Evolutionary conservation across 768 basidiomycete species (phyloP).

Genomic region (Rhodosporidiobolus odoratus): DNA sequence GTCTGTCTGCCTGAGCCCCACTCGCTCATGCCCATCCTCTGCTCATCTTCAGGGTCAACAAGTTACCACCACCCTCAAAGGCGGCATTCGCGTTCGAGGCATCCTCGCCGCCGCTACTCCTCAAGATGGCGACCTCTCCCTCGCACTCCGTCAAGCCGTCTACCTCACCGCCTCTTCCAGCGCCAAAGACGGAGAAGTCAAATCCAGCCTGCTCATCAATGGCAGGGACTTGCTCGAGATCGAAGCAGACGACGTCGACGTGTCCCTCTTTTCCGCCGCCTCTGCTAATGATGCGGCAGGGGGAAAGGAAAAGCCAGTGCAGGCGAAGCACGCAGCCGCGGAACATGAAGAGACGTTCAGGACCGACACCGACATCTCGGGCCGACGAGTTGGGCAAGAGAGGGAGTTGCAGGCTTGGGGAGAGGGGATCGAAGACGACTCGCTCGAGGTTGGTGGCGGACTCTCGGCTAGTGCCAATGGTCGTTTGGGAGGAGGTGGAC

Average conservation of each 20-base stretch:
- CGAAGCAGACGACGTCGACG: conserved; percentile 28
- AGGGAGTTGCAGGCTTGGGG: conserved; percentile 33
- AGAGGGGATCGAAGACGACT: conserved; percentile 9
- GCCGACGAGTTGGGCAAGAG: conserved; percentile 33
- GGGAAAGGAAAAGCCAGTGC: background rate
- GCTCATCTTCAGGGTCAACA: conserved; percentile 33
- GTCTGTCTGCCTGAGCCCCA: no score
- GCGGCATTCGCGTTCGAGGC: conserved; percentile 28
- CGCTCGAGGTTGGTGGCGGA: conserved; percentile 4
- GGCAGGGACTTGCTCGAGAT: conserved; percentile 37
- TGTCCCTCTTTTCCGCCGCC: conserved; percentile 12
- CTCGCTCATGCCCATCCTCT: no score
- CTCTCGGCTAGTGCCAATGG: no score
- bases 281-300: background rate
- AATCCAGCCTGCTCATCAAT: conserved; percentile 36
- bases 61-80: conserved; percentile 35
- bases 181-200: conserved; percentile 8
- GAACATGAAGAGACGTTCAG: conserved; percentile 41
- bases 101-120: conserved; percentile 37
- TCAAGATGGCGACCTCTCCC: conserved; percentile 32
- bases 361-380: conserved; percentile 46
- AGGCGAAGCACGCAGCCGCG: background rate
- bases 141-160: conserved; percentile 38
- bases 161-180: conserved; percentile 19
- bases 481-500: conserved; percentile 19